Evolutionary conservation across 2,329 filamentous ascomycete genomes (phyloP).

Genomic region (Monosporascus sp.): DNA sequence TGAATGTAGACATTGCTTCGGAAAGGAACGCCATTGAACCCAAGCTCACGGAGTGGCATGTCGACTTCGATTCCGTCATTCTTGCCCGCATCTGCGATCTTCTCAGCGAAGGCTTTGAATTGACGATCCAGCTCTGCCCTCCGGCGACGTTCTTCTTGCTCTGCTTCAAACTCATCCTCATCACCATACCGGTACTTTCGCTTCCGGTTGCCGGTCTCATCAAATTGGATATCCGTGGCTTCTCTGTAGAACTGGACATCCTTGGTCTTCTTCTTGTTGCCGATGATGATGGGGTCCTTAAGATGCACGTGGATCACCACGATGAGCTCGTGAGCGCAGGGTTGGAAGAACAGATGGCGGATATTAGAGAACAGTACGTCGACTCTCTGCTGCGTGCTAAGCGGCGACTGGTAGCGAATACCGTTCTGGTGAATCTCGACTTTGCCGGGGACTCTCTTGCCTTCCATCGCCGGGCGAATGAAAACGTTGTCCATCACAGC

Average conservation of each 20-base stretch:
- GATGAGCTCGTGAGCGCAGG: conserved; percentile 90
- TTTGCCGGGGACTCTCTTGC: conserved; percentile 91
- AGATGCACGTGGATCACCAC: conserved; percentile 98
- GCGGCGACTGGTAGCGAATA: conserved; percentile 84
- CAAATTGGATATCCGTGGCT: conserved; percentile 96
- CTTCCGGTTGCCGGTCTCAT: conserved; percentile 96
- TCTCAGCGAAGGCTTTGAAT: conserved; percentile 94
- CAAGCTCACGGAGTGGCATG: conserved; percentile 92
- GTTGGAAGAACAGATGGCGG: conserved; percentile 98
- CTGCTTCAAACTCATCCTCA: conserved; percentile 97
- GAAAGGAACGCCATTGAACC: conserved; percentile 94
- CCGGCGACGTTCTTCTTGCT: conserved; percentile 91
- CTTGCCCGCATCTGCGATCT: conserved; percentile 92
- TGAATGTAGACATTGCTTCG: conserved; percentile 94
- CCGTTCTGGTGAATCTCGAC: conserved; percentile 98
- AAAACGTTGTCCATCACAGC: conserved; percentile 90
- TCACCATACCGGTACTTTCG: conserved; percentile 97
- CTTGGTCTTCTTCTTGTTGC: conserved; percentile 96
- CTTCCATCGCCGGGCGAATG: conserved; percentile 90
- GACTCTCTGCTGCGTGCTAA: conserved; percentile 75
- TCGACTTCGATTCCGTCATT: conserved; percentile 89
- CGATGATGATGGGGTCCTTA: conserved; percentile 96
- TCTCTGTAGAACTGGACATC: conserved; percentile 98
- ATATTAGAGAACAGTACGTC: conserved; percentile 98
- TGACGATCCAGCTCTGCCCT: conserved; percentile 89